Evolutionary conservation across 116 monocot genomes (phyloP), one percentile per base, ranked within the genome.

Genomic region (Phalaenopsis hybrid): DNA sequence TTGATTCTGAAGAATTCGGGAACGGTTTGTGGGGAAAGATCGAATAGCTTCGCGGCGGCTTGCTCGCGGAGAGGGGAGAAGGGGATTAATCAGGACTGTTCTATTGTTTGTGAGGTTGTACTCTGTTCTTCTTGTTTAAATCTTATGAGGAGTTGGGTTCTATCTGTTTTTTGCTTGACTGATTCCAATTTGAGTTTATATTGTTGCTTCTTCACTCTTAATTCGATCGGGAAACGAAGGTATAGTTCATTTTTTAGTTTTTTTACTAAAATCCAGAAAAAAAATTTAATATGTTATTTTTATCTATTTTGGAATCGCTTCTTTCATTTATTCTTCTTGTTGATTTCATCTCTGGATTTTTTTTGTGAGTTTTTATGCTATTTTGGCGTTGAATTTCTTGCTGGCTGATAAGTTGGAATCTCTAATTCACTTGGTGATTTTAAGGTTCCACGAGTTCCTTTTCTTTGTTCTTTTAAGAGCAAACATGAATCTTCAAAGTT

Each of bases 31-130:
- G 79, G 83, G 18, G 79, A 82, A 23, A 85, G 83, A 6, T 89
- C 88, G 21, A 80, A 85, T 57, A 74, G 84, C 69, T 95, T 88
- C 45, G 91, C 84, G 1, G 88, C 95, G 41, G 89, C 81, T 31
- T 95, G 77, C 79, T 91, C 92, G 23, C 85, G 69, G 72, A 81
- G 89, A 80, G 95, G 95, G 55, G 92, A 89, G 84, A 95, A 95
- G 73, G 95, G 95, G 41, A 43, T 88, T 72, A 95, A 95, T 52
- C 95, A 95, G 85, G 95, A 95, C 78, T 95, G 90, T 82, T 84
- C 79, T 79, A 69, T 92, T 74, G 92, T 89, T 16, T 95, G 89
- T 90, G 82, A 95, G 91, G 95, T 95, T 48, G 37, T 17, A 10
- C 18, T 20, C 68, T 55, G 18, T 23, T 79, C 52, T 15, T 81